Conservation (phyloP, 2,329 filamentous ascomycete genomes). For the Aspergillus transmontanensis region DNA sequence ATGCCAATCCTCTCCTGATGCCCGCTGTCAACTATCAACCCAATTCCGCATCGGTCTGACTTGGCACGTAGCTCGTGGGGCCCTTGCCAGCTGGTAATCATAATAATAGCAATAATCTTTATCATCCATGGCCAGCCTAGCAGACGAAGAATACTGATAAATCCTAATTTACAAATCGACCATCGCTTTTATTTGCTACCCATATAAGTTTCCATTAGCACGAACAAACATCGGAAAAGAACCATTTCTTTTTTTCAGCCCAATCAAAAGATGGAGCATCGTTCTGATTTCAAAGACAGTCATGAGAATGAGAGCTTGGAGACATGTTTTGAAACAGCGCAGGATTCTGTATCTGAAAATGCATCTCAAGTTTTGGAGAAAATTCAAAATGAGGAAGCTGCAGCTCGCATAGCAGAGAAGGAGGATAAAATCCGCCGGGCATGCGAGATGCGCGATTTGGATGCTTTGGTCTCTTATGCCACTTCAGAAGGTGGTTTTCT, state of each 20-base stretch:
- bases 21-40: not conserved
- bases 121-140: not conserved
- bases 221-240: not conserved
- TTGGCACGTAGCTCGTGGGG: conserved; percentile 4
- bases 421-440: conserved; percentile 60
- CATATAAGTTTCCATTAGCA: not conserved
- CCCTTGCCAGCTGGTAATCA: conserved; percentile 4
- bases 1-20: conserved; percentile 4
- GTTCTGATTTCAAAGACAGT: not conserved
- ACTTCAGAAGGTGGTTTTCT: conserved; percentile 68
- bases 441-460: conserved; percentile 61
- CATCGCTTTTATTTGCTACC: not conserved
- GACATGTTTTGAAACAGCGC: conserved; percentile 6
- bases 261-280: conserved; percentile 5
- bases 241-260: not conserved
- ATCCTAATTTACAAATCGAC: not conserved
- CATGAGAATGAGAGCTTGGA: not conserved
- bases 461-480: conserved; percentile 60
- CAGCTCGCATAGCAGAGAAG: conserved; percentile 31
- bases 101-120: not conserved
- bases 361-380: conserved; percentile 6
- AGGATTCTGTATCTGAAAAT: not conserved
- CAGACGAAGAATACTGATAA: not conserved
- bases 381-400: conserved; percentile 6
- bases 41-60: conserved; percentile 1